Evolutionary conservation across 805 yeast genomes (phyloP), one percentile per base, ranked within the genome.

Genomic region (Ogataea allantospora): DNA sequence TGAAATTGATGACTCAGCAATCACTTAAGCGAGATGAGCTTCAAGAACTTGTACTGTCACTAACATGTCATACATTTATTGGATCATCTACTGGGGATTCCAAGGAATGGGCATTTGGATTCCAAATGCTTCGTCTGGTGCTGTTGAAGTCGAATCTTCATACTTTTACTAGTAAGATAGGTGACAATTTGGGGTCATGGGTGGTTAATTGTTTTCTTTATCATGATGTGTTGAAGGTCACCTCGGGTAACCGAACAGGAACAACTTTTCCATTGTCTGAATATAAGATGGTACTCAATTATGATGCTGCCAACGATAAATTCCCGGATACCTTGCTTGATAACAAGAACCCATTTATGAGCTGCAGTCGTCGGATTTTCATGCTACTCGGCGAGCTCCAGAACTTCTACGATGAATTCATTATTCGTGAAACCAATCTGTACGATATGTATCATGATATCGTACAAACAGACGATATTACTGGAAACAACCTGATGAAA

Each of bases 201-300:
- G 53, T 43, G 44, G 2, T 32, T 52, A 9, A 46, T 24, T 39
- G 46, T 36, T 53, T 53, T 18, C 50, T 54, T 25, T 53, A 50
- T 31, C 53, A 51, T 28, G 58, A 54, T 41, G 44, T 50, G 19
- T 36, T 45, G 18, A 54, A 54, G 33, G 47, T 54, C 11, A 52
- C 53, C 3, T 34, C 48, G n/a, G 42, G 41, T 7, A 32, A 35
- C 7, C 42, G 33, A 25, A 30, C 44, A 5, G 57, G 57, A 2
- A 55, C 59, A 3, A 30, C 48, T 9, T 54, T 51, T 33, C 49
- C 58, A 2, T 32, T 47, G 16, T 8, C 30, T 2, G 54, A 54
- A 30, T 54, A 54, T 36, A 26, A 38, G 12, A 37, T 30, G 23
- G 33, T 43, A 6, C 27, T 50, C 6, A 22, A 29, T 5, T 34